These are phyloP conservation scores for Sclerotinia borealis DNA, from an alignment of 2,329 filamentous ascomycete species.

Conservation along the genomic window DNA sequence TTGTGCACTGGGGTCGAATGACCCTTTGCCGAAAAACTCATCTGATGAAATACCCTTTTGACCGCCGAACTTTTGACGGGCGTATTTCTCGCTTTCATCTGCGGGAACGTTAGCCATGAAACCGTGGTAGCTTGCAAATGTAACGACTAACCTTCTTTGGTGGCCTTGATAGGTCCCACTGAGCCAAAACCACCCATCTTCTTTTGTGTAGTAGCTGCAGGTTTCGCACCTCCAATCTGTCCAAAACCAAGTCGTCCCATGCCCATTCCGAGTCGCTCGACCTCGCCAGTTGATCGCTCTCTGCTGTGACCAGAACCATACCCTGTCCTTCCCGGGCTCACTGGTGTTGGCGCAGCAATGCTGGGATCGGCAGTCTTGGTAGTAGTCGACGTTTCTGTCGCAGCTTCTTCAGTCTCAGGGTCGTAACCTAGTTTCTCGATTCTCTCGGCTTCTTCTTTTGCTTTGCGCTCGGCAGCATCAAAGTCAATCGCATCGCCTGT, in stretches of 20 bases:
- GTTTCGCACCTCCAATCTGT: conserved; percentile 29
- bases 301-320: conserved; percentile 56
- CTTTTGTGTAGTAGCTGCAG: conserved; percentile 34
- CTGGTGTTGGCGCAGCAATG: conserved; percentile 67
- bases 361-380: conserved; percentile 43
- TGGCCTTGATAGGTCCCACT: conserved; percentile 66
- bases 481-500: conserved; percentile 80
- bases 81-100: conserved; percentile 77
- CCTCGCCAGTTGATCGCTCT: conserved; percentile 66
- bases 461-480: conserved; percentile 93
- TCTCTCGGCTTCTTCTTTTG: conserved; percentile 93
- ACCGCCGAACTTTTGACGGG: conserved; percentile 77
- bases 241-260: conserved; percentile 32
- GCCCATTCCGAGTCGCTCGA: conserved; percentile 77
- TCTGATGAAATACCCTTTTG: conserved; percentile 98
- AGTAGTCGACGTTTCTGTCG: conserved; percentile 38
- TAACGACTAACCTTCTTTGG: conserved; percentile 53
- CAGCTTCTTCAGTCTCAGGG: conserved; percentile 68
- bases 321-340: conserved; percentile 57
- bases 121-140: not conserved
- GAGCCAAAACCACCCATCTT: conserved; percentile 80
- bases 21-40: conserved; percentile 92
- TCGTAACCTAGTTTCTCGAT: conserved; percentile 95
- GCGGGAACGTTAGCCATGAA: conserved; percentile 17
- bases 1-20: conserved; percentile 73